phyloP scores from a whole-genome alignment of 495 filamentous ascomycete species.

The Neurospora intermedia region DNA sequence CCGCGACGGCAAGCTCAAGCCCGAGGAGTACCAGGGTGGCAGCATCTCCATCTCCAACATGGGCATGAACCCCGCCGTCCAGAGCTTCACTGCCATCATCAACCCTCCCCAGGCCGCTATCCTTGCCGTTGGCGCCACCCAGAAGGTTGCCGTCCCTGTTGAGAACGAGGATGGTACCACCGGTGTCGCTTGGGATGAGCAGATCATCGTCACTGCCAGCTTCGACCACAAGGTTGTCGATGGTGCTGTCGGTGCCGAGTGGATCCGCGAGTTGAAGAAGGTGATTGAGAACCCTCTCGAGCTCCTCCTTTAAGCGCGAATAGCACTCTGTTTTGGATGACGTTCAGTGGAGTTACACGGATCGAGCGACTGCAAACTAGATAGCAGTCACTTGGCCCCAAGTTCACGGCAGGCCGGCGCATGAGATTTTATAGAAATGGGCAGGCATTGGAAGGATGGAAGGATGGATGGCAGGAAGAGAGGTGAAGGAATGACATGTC shows the following conservation, averaged over 20 bases:
- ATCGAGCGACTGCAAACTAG: not conserved
- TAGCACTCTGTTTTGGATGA: not conserved
- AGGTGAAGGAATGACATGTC: not conserved
- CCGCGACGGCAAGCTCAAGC: conserved; percentile 95
- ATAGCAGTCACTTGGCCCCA: not conserved
- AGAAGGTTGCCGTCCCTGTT: conserved; percentile 85
- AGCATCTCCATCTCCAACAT: conserved; percentile 99
- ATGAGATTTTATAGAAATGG: not conserved
- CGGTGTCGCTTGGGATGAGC: conserved; percentile 84
- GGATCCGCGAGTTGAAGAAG: conserved; percentile 95
- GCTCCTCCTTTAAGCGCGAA: conserved; percentile 62
- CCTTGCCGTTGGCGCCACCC: conserved; percentile 84
- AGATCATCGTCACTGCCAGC: conserved; percentile 86
- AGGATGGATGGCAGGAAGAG: not conserved
- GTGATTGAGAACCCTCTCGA: conserved; percentile 94
- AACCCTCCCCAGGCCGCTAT: conserved; percentile 97
- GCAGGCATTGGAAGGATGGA: not conserved
- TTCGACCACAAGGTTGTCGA: conserved; percentile 93
- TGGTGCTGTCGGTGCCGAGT: conserved; percentile 93
- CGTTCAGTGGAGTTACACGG: not conserved
- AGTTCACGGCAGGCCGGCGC: not conserved
- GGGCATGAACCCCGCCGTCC: conserved; percentile 97
- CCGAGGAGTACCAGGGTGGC: conserved; percentile 97
- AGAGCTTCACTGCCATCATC: conserved; percentile 98
- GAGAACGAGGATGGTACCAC: conserved; percentile 73